A percentile compares a stretch with the other conserved stretches of the same genome.
Evolutionary conservation across 179 eudicot species (phyloP).

Genomic region (Monotropa hypopitys): DNA sequence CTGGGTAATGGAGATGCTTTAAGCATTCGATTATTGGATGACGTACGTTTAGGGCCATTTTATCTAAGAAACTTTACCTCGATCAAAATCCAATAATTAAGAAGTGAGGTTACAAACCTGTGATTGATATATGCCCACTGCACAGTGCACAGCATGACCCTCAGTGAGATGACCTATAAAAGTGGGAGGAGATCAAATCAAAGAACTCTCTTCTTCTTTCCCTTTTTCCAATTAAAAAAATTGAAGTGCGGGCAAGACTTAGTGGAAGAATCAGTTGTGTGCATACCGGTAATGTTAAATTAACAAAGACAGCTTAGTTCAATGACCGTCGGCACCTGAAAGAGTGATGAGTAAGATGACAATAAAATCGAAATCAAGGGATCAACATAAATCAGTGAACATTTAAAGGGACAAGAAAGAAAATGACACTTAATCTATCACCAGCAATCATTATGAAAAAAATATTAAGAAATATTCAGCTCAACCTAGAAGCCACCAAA

Average conservation of each 20-base stretch:
- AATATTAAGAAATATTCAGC: not conserved
- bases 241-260: not conserved
- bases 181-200: not conserved
- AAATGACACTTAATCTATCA: not conserved
- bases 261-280: not conserved
- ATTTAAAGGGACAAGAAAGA: not conserved
- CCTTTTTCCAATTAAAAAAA: not conserved
- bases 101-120: constrained; percentile 1
- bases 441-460: not conserved
- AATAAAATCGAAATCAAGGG: not conserved
- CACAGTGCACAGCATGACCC: not conserved
- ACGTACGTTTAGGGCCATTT: too few species aligned
- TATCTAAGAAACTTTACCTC: too few species aligned
- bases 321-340: constrained; percentile 94
- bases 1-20: too few species aligned
- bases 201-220: not conserved
- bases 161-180: not conserved
- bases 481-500: not conserved
- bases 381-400: not conserved
- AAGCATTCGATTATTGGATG: too few species aligned
- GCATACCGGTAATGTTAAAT: constrained; percentile 15
- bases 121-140: not conserved
- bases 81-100: too few species aligned
- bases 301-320: constrained; percentile 31
- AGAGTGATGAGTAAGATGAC: not conserved